Conservation (phyloP, 2,329 filamentous ascomycete genomes). For the Monilinia polystroma region DNA sequence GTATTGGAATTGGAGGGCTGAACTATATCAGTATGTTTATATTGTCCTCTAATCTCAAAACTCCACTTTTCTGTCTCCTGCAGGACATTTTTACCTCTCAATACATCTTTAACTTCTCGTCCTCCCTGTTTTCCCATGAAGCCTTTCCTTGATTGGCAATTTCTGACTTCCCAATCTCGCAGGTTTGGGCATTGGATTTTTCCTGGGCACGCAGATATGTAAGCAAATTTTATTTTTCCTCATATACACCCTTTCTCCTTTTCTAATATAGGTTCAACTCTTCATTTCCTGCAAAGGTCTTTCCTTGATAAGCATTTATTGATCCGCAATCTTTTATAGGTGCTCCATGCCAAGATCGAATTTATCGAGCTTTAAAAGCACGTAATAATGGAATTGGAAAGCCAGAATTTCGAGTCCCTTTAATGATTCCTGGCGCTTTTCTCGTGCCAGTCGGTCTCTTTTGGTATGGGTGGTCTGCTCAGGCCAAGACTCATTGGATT, state of each 20-base stretch:
- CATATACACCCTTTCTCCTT: background rate
- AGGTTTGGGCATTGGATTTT: too few species aligned
- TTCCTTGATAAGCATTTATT: background rate
- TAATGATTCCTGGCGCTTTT: slow-evolving; percentile 55
- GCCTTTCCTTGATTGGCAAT: too few species aligned
- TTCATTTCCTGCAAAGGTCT: slow-evolving; percentile 13
- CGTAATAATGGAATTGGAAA: slow-evolving; percentile 37
- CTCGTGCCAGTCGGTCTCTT: slow-evolving; percentile 57
- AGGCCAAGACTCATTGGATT: slow-evolving; percentile 54
- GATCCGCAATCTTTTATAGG: slow-evolving; percentile 17
- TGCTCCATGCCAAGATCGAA: slow-evolving; percentile 40
- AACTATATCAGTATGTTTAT: slow-evolving; percentile 45
- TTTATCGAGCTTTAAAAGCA: slow-evolving; percentile 35
- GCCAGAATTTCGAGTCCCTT: slow-evolving; percentile 64
- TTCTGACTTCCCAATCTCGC: too few species aligned
- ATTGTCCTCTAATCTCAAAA: background rate
- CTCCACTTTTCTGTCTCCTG: background rate
- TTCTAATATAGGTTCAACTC: background rate
- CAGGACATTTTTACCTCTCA: too few species aligned
- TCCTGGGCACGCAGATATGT: background rate
- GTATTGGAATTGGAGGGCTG: slow-evolving; percentile 57
- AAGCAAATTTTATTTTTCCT: background rate
- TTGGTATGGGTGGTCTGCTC: slow-evolving; percentile 57
- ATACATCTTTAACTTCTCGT: too few species aligned
- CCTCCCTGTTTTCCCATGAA: too few species aligned